Evolutionary conservation across 768 basidiomycete species (phyloP).

Genomic region (Basidioascus undulatus): DNA sequence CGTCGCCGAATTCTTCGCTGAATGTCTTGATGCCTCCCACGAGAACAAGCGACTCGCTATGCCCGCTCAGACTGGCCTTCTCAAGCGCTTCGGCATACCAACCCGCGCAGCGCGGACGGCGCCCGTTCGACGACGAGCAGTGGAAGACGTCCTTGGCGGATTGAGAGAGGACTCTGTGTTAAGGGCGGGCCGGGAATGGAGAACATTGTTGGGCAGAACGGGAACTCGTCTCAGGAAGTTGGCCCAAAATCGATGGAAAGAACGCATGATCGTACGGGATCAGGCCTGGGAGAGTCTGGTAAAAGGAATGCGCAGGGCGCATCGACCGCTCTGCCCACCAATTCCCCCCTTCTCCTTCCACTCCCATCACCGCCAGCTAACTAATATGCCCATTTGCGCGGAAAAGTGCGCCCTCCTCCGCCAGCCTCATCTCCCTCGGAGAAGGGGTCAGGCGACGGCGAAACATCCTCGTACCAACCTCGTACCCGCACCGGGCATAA

Average conservation of each 20-base stretch:
- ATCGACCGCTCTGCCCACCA: too few species aligned
- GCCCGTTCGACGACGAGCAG: slow-evolving; percentile 10
- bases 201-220: too few species aligned
- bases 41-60: slow-evolving; percentile 8
- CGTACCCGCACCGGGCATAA: too few species aligned
- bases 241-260: slow-evolving; percentile 17
- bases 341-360: too few species aligned
- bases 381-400: too few species aligned
- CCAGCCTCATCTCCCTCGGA: too few species aligned
- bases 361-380: too few species aligned
- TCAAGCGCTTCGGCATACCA: slow-evolving; percentile 11
- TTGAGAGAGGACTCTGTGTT: background rate
- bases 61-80: background rate
- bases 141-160: slow-evolving; percentile 10
- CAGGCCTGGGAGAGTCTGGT: slow-evolving; percentile 20
- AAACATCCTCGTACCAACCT: too few species aligned
- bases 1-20: slow-evolving; percentile 5
- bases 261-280: too few species aligned
- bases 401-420: too few species aligned
- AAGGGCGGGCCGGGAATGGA: slow-evolving; percentile 12
- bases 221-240: too few species aligned
- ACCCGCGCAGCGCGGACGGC: slow-evolving; percentile 12
- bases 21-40: slow-evolving; percentile 13
- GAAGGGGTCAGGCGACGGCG: too few species aligned
- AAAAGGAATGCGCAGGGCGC: slow-evolving; percentile 26